Conservation (phyloP, 768 basidiomycete genomes). For the Lactarius evosmus region DNA sequence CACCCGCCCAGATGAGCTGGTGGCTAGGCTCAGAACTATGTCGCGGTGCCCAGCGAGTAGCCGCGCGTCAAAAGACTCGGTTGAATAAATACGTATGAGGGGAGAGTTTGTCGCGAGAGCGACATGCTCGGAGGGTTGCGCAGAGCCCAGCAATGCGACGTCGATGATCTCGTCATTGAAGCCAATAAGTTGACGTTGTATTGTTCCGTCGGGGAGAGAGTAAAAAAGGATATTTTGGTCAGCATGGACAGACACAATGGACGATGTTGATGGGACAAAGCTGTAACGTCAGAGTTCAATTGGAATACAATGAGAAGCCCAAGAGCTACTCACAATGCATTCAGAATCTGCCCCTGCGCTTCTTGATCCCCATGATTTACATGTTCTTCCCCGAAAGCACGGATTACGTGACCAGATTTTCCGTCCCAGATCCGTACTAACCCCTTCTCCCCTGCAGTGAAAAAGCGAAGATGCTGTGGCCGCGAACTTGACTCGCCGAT, state of each 20-base stretch:
- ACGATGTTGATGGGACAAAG: conserved; percentile 60
- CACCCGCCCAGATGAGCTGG: conserved; percentile 58
- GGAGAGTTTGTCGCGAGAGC: conserved; percentile 98
- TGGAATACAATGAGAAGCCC: conserved; percentile 3
- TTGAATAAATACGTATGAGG: conserved; percentile 85
- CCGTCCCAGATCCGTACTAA: conserved; percentile 83
- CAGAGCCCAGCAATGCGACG: conserved; percentile 66
- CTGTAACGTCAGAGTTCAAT: conserved; percentile 40
- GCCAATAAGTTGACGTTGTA: conserved; percentile 83
- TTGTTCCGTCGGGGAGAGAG: conserved; percentile 61
- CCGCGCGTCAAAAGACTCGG: conserved; percentile 72
- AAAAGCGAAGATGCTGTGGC: conserved; percentile 57
- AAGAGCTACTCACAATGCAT: conserved; percentile 62
- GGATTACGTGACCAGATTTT: conserved; percentile 57
- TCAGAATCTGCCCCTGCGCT: conserved; percentile 79
- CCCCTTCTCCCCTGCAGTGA: conserved; percentile 91
- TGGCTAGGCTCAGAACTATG: conserved; percentile 84
- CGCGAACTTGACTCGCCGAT: conserved; percentile 43
- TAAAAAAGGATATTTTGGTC: conserved; percentile 97
- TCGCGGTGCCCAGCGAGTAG: conserved; percentile 87
- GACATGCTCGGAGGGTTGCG: conserved; percentile 52
- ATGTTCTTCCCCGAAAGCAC: conserved; percentile 53
- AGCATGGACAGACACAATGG: conserved; percentile 80
- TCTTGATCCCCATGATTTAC: conserved; percentile 55
- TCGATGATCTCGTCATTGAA: conserved; percentile 99